phyloP scores from a whole-genome alignment of 176 grass and related monocot species.

The Oryza australiensis region DNA sequence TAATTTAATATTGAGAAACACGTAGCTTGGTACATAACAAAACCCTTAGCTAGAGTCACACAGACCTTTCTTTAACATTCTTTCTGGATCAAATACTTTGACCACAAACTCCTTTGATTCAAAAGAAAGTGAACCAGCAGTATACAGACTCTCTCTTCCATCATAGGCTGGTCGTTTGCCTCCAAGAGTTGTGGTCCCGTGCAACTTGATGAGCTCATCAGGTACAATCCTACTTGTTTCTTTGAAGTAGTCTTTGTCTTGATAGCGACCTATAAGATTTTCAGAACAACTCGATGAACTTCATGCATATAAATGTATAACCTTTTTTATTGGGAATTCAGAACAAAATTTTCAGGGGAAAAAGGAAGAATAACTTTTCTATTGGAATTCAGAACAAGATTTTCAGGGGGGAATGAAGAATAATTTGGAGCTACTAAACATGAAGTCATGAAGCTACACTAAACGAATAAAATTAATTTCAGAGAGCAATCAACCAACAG shows the following conservation, averaged over 20 bases:
- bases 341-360: too few species aligned
- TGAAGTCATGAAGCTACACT: not conserved
- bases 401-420: not conserved
- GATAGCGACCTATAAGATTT: constrained; percentile 57
- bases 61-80: constrained; percentile 48
- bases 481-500: not conserved
- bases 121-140: constrained; percentile 74
- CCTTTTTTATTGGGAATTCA: too few species aligned
- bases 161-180: constrained; percentile 73
- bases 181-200: not conserved
- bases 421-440: not conserved
- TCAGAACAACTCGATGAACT: too few species aligned
- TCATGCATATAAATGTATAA: too few species aligned
- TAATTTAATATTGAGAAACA: not conserved
- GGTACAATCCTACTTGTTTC: constrained; percentile 54
- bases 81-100: too few species aligned
- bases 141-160: constrained; percentile 82
- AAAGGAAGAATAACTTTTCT: too few species aligned
- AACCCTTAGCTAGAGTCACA: not conserved
- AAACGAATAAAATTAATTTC: not conserved
- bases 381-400: too few species aligned
- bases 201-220: constrained; percentile 37
- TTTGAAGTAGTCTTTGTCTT: constrained; percentile 68
- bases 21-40: not conserved
- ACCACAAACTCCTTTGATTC: constrained; percentile 55